phyloP scores from a whole-genome alignment of 2,329 filamentous ascomycete species.

The Sphaerulina musiva region DNA sequence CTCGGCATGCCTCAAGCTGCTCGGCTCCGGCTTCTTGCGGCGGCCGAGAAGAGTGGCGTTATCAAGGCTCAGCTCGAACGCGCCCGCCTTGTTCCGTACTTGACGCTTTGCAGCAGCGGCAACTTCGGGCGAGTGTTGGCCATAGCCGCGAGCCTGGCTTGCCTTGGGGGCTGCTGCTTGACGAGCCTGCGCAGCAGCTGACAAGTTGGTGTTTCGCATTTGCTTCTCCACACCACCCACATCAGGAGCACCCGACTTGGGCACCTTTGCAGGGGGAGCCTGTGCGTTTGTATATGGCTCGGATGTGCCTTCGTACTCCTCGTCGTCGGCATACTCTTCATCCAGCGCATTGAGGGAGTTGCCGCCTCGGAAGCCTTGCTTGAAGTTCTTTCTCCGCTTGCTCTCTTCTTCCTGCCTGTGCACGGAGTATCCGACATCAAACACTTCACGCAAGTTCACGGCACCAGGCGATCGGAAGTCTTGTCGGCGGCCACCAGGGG shows the following conservation, averaged over 20 bases:
- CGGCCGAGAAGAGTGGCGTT: conserved; percentile 84
- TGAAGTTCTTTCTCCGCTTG: conserved; percentile 80
- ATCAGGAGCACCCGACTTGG: conserved; percentile 51
- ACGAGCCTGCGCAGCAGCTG: conserved; percentile 57
- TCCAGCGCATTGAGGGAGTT: conserved; percentile 59
- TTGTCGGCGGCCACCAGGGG: conserved; percentile 57
- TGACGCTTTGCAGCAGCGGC: conserved; percentile 77
- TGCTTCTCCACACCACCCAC: conserved; percentile 77
- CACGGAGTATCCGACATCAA: conserved; percentile 96
- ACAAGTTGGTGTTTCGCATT: conserved; percentile 75
- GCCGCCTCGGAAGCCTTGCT: conserved; percentile 58
- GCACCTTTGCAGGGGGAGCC: conserved; percentile 57
- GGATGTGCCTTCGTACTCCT: conserved; percentile 57
- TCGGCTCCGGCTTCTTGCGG: conserved; percentile 47
- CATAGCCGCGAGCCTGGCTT: conserved; percentile 63
- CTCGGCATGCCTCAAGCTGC: conserved; percentile 41
- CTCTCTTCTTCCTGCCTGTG: conserved; percentile 93
- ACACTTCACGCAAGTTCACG: conserved; percentile 92
- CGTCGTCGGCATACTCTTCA: conserved; percentile 57
- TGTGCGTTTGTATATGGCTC: conserved; percentile 46
- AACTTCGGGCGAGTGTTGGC: conserved; percentile 78
- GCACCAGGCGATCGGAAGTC: conserved; percentile 95
- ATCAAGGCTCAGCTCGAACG: conserved; percentile 86
- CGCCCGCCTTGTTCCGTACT: conserved; percentile 64
- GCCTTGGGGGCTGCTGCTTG: conserved; percentile 46